Percentiles rank a stretch among this genome's conserved stretches.
Conservation (phyloP, 257 asterid species). For the Forsythia suspensa region DNA sequence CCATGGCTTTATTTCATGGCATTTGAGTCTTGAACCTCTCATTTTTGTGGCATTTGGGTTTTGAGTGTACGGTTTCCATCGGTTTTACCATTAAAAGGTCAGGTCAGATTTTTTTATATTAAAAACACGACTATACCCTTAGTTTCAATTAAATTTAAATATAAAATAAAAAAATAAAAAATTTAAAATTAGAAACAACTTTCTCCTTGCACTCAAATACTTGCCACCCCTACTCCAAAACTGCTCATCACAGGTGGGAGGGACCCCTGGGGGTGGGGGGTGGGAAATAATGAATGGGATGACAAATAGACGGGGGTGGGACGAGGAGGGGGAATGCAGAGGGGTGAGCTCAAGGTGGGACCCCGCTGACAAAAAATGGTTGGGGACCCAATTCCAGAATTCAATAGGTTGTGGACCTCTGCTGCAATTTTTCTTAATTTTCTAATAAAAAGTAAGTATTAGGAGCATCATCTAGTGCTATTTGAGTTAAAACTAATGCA, state of each 20-base stretch:
- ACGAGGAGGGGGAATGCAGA: not conserved
- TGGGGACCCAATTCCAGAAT: not conserved
- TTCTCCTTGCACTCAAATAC: not conserved
- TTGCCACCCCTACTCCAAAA: not conserved
- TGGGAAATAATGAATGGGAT: not conserved
- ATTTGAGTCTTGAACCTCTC: not conserved
- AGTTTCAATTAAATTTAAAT: not conserved
- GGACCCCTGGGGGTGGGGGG: not conserved
- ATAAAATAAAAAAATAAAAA: not conserved
- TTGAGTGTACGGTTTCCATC: not conserved
- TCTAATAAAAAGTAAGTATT: not conserved
- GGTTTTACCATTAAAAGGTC: not conserved
- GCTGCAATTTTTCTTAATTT: not conserved
- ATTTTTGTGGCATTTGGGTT: constrained; percentile 7
- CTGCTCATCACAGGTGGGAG: not conserved
- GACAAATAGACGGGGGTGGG: not conserved
- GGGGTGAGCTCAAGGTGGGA: not conserved
- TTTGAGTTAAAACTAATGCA: constrained; percentile 5
- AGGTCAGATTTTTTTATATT: not conserved
- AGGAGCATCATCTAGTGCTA: not conserved
- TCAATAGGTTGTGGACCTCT: not conserved
- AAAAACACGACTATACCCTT: not conserved
- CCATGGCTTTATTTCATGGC: not conserved
- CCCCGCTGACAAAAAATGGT: not conserved
- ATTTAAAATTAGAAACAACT: not conserved